Percentiles rank a stretch among this genome's conserved stretches.
Evolutionary conservation across 2,329 filamentous ascomycete genomes (phyloP).

Genomic region (Diplocarpon rosae): DNA sequence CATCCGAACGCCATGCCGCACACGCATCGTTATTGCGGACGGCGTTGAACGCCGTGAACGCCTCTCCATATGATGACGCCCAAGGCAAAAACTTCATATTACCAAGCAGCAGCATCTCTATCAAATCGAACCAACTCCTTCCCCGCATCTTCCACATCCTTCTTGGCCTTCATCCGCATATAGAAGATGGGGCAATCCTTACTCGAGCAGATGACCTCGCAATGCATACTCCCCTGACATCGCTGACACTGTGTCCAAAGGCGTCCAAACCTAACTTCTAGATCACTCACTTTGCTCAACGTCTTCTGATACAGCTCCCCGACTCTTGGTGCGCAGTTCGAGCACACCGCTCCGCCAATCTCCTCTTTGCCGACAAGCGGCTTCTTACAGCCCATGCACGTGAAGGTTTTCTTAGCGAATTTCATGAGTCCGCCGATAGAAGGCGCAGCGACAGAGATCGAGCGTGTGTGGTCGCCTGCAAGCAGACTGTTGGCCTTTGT

Average conservation of each 20-base stretch:
- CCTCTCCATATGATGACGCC: neutral
- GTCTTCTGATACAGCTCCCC: slow-evolving; percentile 92
- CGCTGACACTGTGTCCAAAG: slow-evolving; percentile 98
- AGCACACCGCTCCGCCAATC: slow-evolving; percentile 75
- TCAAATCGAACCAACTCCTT: slow-evolving; percentile 89
- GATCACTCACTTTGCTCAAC: slow-evolving; percentile 74
- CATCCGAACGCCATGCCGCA: no score
- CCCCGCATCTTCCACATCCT: slow-evolving; percentile 90
- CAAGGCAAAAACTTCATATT: neutral
- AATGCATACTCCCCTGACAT: slow-evolving; percentile 96
- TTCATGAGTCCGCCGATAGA: slow-evolving; percentile 94
- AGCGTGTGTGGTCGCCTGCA: slow-evolving; percentile 87
- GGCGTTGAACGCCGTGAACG: no score
- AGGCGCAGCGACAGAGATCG: slow-evolving; percentile 84
- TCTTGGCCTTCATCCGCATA: slow-evolving; percentile 99
- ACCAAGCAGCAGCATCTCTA: slow-evolving; percentile 58
- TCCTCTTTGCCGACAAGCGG: slow-evolving; percentile 73
- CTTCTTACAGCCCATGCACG: slow-evolving; percentile 99
- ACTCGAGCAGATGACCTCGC: slow-evolving; percentile 93
- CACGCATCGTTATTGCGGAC: no score
- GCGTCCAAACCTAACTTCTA: slow-evolving; percentile 84
- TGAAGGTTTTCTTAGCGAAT: slow-evolving; percentile 94
- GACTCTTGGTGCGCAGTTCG: slow-evolving; percentile 71
- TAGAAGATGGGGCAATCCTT: slow-evolving; percentile 99
- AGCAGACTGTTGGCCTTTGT: slow-evolving; percentile 79